Evolutionary conservation across 805 yeast species (phyloP).

Genomic region (Lipomyces orientalis): DNA sequence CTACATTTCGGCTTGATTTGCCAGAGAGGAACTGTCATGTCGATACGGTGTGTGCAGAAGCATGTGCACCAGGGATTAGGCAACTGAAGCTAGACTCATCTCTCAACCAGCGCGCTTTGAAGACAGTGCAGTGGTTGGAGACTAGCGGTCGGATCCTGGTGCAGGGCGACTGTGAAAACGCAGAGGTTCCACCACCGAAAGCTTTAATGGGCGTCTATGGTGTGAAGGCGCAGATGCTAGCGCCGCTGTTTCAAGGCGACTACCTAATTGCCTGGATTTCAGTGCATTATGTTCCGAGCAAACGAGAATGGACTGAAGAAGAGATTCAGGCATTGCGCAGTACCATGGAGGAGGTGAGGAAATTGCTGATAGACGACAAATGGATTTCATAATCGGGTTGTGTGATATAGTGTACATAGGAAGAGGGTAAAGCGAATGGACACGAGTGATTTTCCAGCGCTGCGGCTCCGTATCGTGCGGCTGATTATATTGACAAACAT

Average conservation of each 20-base stretch:
- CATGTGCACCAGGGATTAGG: constrained; percentile 18
- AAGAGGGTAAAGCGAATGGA: no score
- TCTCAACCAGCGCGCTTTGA: constrained; percentile 24
- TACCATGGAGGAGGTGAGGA: constrained; percentile 4
- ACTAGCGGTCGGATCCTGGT: constrained; percentile 19
- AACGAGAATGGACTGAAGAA: constrained; percentile 16
- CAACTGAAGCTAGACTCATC: constrained; percentile 22
- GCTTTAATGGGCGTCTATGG: constrained; percentile 26
- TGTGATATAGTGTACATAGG: no score
- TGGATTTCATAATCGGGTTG: constrained; percentile 1
- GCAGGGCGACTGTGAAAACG: constrained; percentile 24
- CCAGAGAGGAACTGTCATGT: constrained; percentile 21
- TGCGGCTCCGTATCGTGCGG: no score
- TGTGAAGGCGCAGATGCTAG: constrained; percentile 28
- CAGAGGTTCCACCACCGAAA: constrained; percentile 16
- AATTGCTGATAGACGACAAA: background rate
- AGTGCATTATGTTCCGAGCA: constrained; percentile 16
- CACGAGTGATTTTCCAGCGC: no score
- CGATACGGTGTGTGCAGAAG: constrained; percentile 26
- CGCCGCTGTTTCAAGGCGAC: constrained; percentile 15
- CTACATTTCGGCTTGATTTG: constrained; percentile 22
- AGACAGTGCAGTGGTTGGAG: constrained; percentile 27
- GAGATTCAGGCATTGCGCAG: constrained; percentile 9
- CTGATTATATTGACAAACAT: no score
- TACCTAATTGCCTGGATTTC: constrained; percentile 25